These are phyloP conservation scores for Heritiera littoralis DNA, from an alignment of 345 rosid species.

Conservation along the genomic window DNA sequence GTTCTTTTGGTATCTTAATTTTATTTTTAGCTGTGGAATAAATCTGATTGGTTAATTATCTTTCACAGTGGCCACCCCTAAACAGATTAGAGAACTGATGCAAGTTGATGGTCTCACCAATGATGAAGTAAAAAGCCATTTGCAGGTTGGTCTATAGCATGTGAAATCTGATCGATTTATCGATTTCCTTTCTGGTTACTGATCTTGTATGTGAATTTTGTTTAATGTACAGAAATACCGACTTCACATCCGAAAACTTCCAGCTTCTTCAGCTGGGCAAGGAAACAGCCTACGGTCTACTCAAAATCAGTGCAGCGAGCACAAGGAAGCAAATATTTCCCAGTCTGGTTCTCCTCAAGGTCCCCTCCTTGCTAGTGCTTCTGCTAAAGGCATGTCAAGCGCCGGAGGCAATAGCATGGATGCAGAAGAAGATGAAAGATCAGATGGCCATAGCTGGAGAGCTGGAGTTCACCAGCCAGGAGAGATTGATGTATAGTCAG, in stretches of 20 bases:
- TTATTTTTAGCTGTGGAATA: neutral
- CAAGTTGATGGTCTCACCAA: slow-evolving; percentile 83
- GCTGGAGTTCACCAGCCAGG: slow-evolving; percentile 14
- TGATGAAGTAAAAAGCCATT: slow-evolving; percentile 92
- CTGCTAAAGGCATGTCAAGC: slow-evolving; percentile 37
- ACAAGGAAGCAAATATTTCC: slow-evolving; percentile 40
- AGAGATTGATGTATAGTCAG: slow-evolving; percentile 19
- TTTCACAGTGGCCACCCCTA: slow-evolving; percentile 75
- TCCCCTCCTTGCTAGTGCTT: slow-evolving; percentile 47
- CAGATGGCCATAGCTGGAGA: slow-evolving; percentile 56
- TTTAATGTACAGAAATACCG: slow-evolving; percentile 68
- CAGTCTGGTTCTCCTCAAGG: slow-evolving; percentile 63
- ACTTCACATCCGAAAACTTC: slow-evolving; percentile 61
- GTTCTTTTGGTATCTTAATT: neutral
- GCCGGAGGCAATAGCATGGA: slow-evolving; percentile 47
- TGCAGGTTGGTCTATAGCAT: slow-evolving; percentile 55
- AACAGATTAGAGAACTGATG: slow-evolving; percentile 77
- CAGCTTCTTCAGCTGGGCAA: slow-evolving; percentile 32
- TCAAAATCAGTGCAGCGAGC: slow-evolving; percentile 34
- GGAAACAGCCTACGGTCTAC: slow-evolving; percentile 37
- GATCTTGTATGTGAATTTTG: slow-evolving; percentile 14
- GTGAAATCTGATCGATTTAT: neutral
- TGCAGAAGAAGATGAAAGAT: slow-evolving; percentile 54
- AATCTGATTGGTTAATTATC: slow-evolving; percentile 11
- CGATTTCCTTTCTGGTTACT: neutral